These are phyloP conservation scores for Flaveria ramosissima DNA, from an alignment of 129 eudicot genomes.

Conservation along the genomic window DNA sequence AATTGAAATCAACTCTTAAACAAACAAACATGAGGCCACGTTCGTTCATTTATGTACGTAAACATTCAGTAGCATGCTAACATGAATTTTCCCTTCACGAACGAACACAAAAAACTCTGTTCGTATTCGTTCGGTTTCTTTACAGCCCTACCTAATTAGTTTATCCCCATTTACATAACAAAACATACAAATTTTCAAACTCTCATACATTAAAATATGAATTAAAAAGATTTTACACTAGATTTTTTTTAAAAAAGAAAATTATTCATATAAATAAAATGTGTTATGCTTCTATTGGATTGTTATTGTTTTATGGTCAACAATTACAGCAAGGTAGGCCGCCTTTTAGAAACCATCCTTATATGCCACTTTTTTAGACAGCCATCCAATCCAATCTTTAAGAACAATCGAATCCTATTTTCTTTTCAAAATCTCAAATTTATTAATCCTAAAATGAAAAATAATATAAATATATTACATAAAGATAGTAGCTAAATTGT, in stretches of 20 bases:
- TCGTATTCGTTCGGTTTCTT: too few species aligned
- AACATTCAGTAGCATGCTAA: too few species aligned
- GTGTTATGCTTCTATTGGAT: neutral
- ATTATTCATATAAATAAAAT: neutral
- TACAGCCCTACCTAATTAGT: neutral
- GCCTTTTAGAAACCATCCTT: slow-evolving; percentile 16
- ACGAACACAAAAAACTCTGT: too few species aligned
- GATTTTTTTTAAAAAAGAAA: neutral
- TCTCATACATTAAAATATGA: neutral
- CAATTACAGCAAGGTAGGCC: slow-evolving; percentile 26
- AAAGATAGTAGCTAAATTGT: neutral
- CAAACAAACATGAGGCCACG: too few species aligned
- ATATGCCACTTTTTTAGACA: neutral
- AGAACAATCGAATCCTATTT: slow-evolving; percentile 13
- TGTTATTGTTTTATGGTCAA: slow-evolving; percentile 21
- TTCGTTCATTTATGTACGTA: too few species aligned
- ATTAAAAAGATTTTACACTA: neutral
- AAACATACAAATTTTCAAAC: neutral
- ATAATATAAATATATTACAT: slow-evolving; percentile 7
- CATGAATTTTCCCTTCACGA: too few species aligned
- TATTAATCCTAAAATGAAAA: neutral
- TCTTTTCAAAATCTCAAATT: neutral
- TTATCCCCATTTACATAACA: neutral
- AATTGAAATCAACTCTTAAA: too few species aligned
- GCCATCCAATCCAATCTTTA: slow-evolving; percentile 15